Base-by-base conservation (phyloP, 495 filamentous ascomycete species). In the Lichina pygmaea region DNA sequence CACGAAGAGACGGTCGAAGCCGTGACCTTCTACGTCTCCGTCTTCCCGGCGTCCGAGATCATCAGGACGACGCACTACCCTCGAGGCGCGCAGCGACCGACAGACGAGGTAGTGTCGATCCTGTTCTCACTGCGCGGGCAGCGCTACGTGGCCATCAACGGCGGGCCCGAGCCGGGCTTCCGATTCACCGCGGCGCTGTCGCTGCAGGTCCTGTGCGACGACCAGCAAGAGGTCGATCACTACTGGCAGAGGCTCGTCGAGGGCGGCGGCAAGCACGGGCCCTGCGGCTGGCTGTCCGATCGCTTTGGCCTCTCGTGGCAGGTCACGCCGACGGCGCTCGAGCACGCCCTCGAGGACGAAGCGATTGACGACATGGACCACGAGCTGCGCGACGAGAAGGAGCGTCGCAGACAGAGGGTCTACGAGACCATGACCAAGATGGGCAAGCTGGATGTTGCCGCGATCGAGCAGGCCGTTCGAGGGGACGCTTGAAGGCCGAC, bases 231-330 rank as follows among this genome's bases (percentile, higher is more conserved):
- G 42, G 54, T 64, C 24, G 59, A 64, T 44, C 52, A 60, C 43
- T 64, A 56, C 50, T 64, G 58, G 58, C 54, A 51, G 0, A 55
- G 54, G 50, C 51, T 64, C 8, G 38, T 45, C 7, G 58, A 55
- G 7, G 60, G 55, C 15, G 55, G 55, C 9, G 55, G 57, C 44
- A 44, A 46, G 45, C 53, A 50, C 41, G 48, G 51, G 44, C 44
- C 55, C 32, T 62, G 60, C 44, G 57, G 61, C 6, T 64, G 61
- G 60, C 24, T 62, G 42, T 41, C 40, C 8, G 60, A 64, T 48
- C 54, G 54, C 51, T 64, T 54, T 46, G 60, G 60, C 2, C 33
- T 64, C 9, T 50, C 48, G 12, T 64, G 61, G 60, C 61, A 64
- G 58, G 53, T 64, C 15, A 43, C 59, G 10, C 59, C 61, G 7